Evolutionary conservation across 1,139 yeast genomes (phyloP), one percentile per base, ranked within the genome.

Genomic region (Yamadazyma atmosphaerica): DNA sequence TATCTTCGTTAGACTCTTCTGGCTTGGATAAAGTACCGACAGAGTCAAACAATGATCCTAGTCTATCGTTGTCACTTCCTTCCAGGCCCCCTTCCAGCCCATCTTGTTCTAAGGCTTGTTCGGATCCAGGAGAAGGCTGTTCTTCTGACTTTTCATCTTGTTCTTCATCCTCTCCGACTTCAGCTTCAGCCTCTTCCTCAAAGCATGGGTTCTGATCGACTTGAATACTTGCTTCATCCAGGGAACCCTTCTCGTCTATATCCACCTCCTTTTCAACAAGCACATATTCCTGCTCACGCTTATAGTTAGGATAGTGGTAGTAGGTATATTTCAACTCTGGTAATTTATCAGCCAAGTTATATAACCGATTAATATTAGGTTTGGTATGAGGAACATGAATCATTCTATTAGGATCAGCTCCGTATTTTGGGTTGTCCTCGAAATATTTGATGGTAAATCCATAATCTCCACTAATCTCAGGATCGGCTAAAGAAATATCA

Each of bases 401-500:
- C 3, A 42, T 24, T 32, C 41, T 27, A 18, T 13, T 11, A 4
- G 24, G 7, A 4, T 19, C 16, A 16, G 10, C 5, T 30, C 17
- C 14, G 14, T 26, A 12, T 33, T 39, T 40, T 28, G 32, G 35
- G 27, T n/a, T 21, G 34, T 58, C 59, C 29, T 55, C 55, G 26
- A 47, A 54, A 37, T 50, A 39, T 46, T 74, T 78, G 10, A 82
- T 63, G 5, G 67, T 63, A 50, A 81, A 83, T 0, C 75, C 80
- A 51, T 65, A 66, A 37, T 74, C 69, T 3, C 74, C 78, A 16
- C 74, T 64, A 11, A 74, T 55, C 35, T 67, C 69, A 1, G 83
- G 83, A 40, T 74, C 69, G 0, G 83, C 82, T 23, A 72, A 50
- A 0, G 83, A 77, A 1, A 76, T 60, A 44, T 71, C 77, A 0